A percentile compares a stretch with the other conserved stretches of the same genome.
Evolutionary conservation across 345 rosid species (phyloP).

Genomic region (Eucalyptus viminalis): DNA sequence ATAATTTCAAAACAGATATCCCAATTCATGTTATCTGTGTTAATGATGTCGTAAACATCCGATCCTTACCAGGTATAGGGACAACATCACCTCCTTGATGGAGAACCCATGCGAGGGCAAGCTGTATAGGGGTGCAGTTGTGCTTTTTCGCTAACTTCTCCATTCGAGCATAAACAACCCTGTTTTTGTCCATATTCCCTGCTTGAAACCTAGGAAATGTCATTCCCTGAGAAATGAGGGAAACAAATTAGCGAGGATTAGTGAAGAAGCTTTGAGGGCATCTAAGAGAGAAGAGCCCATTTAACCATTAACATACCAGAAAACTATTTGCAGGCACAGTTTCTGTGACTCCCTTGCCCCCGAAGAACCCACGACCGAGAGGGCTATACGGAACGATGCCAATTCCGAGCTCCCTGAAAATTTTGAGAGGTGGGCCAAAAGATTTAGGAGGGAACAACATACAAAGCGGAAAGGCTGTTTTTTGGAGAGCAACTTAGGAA

Average conservation of each 20-base stretch:
- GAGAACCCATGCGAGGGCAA: constrained; percentile 31
- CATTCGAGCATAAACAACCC: constrained; percentile 2
- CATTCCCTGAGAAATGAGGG: neutral
- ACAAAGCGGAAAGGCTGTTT: neutral
- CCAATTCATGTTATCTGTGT: neutral
- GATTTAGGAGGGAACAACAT: no score
- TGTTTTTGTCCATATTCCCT: constrained; percentile 19
- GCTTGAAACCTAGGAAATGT: constrained; percentile 7
- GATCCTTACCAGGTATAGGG: constrained; percentile 25
- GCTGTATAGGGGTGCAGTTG: constrained; percentile 21
- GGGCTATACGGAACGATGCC: neutral
- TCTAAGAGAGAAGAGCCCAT: neutral
- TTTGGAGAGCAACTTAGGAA: neutral
- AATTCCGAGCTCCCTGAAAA: constrained; percentile 1
- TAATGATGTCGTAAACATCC: neutral
- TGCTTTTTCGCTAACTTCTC: constrained; percentile 11
- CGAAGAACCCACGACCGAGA: neutral
- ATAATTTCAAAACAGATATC: neutral
- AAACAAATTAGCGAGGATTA: neutral
- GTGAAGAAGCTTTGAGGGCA: neutral
- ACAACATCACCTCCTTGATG: constrained; percentile 28
- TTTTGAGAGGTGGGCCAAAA: neutral
- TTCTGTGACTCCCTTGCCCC: neutral
- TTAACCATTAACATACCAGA: neutral
- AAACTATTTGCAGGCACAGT: neutral